Evolutionary conservation across 176 grass and related monocot species (phyloP), one percentile per base, ranked within the genome.

Genomic region (sorghum (Sorghum bicolor)): DNA sequence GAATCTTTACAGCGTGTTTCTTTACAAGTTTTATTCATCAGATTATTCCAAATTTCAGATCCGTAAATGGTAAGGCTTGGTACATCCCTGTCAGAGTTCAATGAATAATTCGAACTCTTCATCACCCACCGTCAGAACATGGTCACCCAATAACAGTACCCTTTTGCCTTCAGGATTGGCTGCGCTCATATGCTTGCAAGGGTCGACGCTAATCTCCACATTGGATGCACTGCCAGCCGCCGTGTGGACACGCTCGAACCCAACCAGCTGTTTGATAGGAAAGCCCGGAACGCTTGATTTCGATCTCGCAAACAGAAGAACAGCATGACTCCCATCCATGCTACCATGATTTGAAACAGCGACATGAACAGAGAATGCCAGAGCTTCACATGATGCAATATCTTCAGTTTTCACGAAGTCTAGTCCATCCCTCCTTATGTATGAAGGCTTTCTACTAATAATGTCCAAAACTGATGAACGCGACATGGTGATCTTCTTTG

Each of bases 181-280:
- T 19, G 74, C 45, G 63, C 89, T 92, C 58, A 98, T 89, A 32
- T 83, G 77, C 73, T 92, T 93, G 89, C 91, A 98, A 9, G 93
- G 91, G 48, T 98, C 87, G 4, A 94, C 74, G 14, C 24, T 67
- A 24, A 98, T 92, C 64, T 78, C 69, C 58, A 90, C 83, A 50
- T 82, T 64, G 22, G 85, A 82, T 55, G 86, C 60, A 74, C 74
- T 24, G 13, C 83, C 89, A 50, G 82, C 73, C 17, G 4, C 81
- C 8, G 89, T 87, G 69, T 83, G 81, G 10, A 94, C 83, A 10
- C 93, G 84, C 80, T 94, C 83, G 10, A 98, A 98, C 24, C 91
- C 89, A 73, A 96, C 78, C 86, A 98, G 57, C 43, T 98, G 96
- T 80, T 94, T 96, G 26, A 83, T 13, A 26, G 91, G 93, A 74